Evolutionary conservation across 345 rosid species (phyloP), one percentile per base, ranked within the genome.

Genomic region (Corchorus olitorius): DNA sequence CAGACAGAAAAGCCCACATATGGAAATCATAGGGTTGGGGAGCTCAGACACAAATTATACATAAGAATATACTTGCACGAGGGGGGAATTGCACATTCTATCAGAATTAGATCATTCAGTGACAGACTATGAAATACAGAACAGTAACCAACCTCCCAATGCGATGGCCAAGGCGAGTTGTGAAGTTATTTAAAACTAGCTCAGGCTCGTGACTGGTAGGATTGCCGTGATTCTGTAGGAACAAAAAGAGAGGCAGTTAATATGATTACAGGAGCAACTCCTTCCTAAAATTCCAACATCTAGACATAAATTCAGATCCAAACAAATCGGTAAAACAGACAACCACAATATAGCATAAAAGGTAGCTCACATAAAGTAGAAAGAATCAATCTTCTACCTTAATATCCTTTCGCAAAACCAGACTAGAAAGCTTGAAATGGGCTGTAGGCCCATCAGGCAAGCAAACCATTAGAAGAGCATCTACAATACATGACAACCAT

Each of bases 361-460:
- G 49, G 22, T 35, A 76, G 76, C 13, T 50, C 37, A 65, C 39
- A 49, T 59, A 10, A 22, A 20, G 52, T 15, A 13, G 10, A 67
- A 55, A 67, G 43, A 19, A 76, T 66, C 55, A 67, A 12, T 50
- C 43, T 39, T 59, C 11, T 76, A 89, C 99, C 99, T 94, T 97
- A 73, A 94, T 92, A 63, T 97, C 97, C 83, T 94, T 97, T 63
- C 93, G 90, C 20, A 97, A 77, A 65, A 91, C 90, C 70, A 97
- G 97, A 74, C 83, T 87, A 12, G 98, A 92, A 73, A 97, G 86
- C 80, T 90, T 97, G 84, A 97, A 97, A 80, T 94, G 97, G 35
- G 99, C 99, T 41, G 99, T 94, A 53, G 99, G 99, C 71, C 99
- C 99, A 73, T 76, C 78, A 5, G 98, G 99, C 87, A 97, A 87